Percentiles rank a stretch among this genome's conserved stretches.
Evolutionary conservation across 2,329 filamentous ascomycete genomes (phyloP).

Genomic region (Diaporthe vexans): DNA sequence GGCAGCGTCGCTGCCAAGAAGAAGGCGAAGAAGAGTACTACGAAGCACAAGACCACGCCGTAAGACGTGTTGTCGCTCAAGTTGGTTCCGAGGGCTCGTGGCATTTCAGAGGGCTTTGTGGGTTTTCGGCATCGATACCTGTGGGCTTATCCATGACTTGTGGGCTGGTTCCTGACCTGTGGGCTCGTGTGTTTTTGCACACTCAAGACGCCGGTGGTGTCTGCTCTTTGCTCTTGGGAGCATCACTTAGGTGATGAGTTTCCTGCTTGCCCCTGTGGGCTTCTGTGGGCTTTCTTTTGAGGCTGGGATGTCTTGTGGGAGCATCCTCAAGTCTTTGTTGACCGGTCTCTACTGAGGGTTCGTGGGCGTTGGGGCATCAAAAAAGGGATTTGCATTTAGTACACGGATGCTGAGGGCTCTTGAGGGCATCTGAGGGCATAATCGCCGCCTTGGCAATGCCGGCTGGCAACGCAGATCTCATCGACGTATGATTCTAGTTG

Average conservation of each 20-base stretch:
- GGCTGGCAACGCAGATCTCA: constrained; percentile 44
- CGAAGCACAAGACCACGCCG: constrained; percentile 73
- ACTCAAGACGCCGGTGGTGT: constrained; percentile 41
- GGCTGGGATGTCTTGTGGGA: constrained; percentile 40
- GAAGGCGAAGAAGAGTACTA: constrained; percentile 24
- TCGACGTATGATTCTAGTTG: constrained; percentile 40
- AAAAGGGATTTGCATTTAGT: constrained; percentile 40
- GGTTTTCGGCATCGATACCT: constrained; percentile 69
- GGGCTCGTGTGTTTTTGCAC: constrained; percentile 47
- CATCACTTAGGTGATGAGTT: constrained; percentile 46
- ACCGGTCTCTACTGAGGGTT: constrained; percentile 42
- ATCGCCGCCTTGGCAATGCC: constrained; percentile 30
- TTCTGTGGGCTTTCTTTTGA: constrained; percentile 44
- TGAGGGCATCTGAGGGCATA: constrained; percentile 31
- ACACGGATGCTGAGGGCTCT: constrained; percentile 26
- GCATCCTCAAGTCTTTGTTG: constrained; percentile 41
- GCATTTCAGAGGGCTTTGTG: constrained; percentile 66
- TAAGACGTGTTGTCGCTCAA: constrained; percentile 57
- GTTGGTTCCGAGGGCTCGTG: constrained; percentile 60
- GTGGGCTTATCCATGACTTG: constrained; percentile 63
- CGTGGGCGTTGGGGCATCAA: constrained; percentile 38
- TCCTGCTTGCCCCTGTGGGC: constrained; percentile 44
- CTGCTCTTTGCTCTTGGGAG: constrained; percentile 50
- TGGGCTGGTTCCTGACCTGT: constrained; percentile 60
- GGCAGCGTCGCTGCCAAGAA: background rate